phyloP scores from a whole-genome alignment of 2,329 filamentous ascomycete species.

The Claviceps cyperi region DNA sequence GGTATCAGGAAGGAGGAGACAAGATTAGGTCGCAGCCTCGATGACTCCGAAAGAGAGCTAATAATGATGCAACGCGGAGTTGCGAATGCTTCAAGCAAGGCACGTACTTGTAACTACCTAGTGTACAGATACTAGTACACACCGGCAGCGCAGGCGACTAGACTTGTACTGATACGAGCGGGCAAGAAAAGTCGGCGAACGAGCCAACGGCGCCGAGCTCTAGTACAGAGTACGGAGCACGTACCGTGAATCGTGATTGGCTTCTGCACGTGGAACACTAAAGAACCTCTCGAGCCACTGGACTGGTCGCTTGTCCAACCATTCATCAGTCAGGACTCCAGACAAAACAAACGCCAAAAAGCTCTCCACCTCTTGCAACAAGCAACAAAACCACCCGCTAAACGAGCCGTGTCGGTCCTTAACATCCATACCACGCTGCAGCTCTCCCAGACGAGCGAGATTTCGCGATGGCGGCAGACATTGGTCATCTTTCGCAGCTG shows the following conservation, averaged over 20 bases:
- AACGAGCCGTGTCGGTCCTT: not conserved
- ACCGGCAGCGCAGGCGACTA: accelerated
- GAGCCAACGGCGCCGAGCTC: too few relatives aligned
- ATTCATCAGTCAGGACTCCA: not conserved
- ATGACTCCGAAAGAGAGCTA: slow-evolving; percentile 1
- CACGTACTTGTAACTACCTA: not conserved
- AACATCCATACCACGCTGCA: slow-evolving; percentile 6
- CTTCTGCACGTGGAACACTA: too few relatives aligned
- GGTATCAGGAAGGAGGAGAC: not conserved
- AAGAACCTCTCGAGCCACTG: not conserved
- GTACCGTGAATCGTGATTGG: too few relatives aligned
- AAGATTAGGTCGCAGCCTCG: not conserved
- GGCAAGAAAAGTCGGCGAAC: too few relatives aligned
- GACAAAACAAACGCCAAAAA: slow-evolving; percentile 3
- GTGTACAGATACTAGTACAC: not conserved
- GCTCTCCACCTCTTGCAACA: slow-evolving; percentile 6
- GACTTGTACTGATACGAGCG: too few relatives aligned
- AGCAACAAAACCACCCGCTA: slow-evolving; percentile 5
- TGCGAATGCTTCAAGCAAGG: slow-evolving; percentile 1
- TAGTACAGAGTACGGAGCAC: too few relatives aligned
- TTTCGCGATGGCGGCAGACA: slow-evolving; percentile 40
- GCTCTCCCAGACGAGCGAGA: slow-evolving; percentile 8
- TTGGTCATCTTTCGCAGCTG: slow-evolving; percentile 58
- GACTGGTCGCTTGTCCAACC: not conserved
- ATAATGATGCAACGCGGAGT: not conserved